phyloP scores from a whole-genome alignment of 495 filamentous ascomycete genomes.

The Evernia prunastri region DNA sequence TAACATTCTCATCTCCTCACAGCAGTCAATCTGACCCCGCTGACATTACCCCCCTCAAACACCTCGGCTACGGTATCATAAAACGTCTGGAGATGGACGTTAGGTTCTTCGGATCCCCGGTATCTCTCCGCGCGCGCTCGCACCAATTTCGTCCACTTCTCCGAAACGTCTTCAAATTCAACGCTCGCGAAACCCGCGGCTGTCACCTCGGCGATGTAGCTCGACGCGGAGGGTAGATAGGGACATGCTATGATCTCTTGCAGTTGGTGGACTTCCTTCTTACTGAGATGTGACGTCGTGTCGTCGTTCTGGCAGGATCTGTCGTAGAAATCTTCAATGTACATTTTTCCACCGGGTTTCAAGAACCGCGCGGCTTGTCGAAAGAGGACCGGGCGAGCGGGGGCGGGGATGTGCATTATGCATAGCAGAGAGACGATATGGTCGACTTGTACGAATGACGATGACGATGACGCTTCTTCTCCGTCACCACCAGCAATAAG shows the following conservation, averaged over 20 bases:
- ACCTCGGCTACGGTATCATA: conserved; percentile 13
- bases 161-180: conserved; percentile 10
- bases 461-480: no score
- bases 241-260: background rate
- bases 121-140: conserved; percentile 4
- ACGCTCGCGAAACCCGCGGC: conserved; percentile 1
- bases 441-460: background rate
- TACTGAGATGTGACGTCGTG: background rate
- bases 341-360: background rate
- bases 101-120: background rate
- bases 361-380: background rate
- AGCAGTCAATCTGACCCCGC: conserved; percentile 12
- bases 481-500: background rate
- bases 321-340: conserved; percentile 14
- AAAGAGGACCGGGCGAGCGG: background rate
- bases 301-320: background rate
- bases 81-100: background rate
- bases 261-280: background rate
- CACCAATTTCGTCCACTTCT: background rate
- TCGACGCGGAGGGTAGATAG: conserved; percentile 3
- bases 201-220: background rate
- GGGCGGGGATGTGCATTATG: conserved; percentile 4
- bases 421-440: conserved; percentile 5
- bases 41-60: background rate
- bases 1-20: background rate